Percentiles rank a stretch among this genome's conserved stretches.
These are phyloP conservation scores for Penicillium arizonense DNA, from an alignment of 495 filamentous ascomycete species.

Conservation along the genomic window DNA sequence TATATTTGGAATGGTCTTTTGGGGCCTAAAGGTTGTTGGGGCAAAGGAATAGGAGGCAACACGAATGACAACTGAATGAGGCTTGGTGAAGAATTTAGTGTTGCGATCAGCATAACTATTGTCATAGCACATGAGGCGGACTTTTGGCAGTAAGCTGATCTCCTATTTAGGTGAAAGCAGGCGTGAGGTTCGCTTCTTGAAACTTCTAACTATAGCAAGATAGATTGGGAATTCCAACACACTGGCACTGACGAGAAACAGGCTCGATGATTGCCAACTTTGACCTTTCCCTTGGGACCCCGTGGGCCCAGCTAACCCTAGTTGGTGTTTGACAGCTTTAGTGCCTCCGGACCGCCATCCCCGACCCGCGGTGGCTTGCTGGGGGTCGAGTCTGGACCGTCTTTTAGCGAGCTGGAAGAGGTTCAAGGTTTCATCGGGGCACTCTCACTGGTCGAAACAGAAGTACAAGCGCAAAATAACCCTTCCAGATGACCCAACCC, in stretches of 20 bases:
- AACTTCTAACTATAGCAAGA: neutral
- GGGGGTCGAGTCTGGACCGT: slow-evolving; percentile 9
- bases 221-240: neutral
- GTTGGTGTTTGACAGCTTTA: slow-evolving; percentile 26
- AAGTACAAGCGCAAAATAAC: slow-evolving; percentile 5
- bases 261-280: slow-evolving; percentile 20
- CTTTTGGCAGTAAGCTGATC: neutral
- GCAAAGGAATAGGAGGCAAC: neutral
- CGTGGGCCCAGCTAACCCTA: slow-evolving; percentile 4
- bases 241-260: neutral
- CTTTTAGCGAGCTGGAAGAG: slow-evolving; percentile 5
- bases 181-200: neutral
- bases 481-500: neutral
- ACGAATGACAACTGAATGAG: neutral
- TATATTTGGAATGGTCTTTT: slow-evolving; percentile 1
- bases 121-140: neutral
- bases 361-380: slow-evolving; percentile 15
- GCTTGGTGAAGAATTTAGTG: neutral
- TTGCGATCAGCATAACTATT: slow-evolving; percentile 7
- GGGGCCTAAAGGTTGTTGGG: too few species aligned
- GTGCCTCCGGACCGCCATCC: slow-evolving; percentile 22
- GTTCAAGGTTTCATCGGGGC: neutral
- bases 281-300: slow-evolving; percentile 13
- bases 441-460: neutral
- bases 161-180: neutral